Conservation (phyloP, 2,329 filamentous ascomycete species). For the Fusarium kyushuense region DNA sequence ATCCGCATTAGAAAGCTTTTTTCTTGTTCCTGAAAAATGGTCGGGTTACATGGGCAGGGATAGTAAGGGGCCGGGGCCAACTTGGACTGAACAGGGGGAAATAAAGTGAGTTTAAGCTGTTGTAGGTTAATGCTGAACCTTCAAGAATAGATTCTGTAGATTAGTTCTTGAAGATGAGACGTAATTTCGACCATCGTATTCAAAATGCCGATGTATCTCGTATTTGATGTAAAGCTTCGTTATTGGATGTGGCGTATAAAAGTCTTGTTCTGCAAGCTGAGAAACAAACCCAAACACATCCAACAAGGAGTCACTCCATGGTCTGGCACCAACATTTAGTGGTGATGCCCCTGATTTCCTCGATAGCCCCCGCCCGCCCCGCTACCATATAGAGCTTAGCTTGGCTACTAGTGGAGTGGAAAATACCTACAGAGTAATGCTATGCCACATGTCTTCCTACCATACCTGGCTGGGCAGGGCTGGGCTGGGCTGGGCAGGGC, state of each 20-base stretch:
- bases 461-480: slow-evolving; percentile 23
- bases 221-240: background rate
- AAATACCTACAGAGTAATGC: too few relatives aligned
- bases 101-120: slow-evolving; percentile 9
- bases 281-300: slow-evolving; percentile 6
- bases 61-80: slow-evolving; percentile 29
- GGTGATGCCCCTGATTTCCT: slow-evolving; percentile 26
- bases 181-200: background rate
- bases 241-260: background rate
- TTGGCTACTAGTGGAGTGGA: slow-evolving; percentile 7
- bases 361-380: slow-evolving; percentile 18
- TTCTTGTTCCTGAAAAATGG: slow-evolving; percentile 28
- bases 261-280: slow-evolving; percentile 8
- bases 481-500: background rate
- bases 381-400: slow-evolving; percentile 9
- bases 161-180: background rate
- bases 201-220: background rate
- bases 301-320: slow-evolving; percentile 18
- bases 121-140: slow-evolving; percentile 6
- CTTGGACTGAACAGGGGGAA: slow-evolving; percentile 20
- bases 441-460: slow-evolving; percentile 38
- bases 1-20: slow-evolving; percentile 23
- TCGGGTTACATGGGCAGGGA: slow-evolving; percentile 29
- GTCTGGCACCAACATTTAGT: slow-evolving; percentile 3
- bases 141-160: background rate